Base-by-base conservation (phyloP, 169 alveolate species). In the Plasmodium yoelii region DNA sequence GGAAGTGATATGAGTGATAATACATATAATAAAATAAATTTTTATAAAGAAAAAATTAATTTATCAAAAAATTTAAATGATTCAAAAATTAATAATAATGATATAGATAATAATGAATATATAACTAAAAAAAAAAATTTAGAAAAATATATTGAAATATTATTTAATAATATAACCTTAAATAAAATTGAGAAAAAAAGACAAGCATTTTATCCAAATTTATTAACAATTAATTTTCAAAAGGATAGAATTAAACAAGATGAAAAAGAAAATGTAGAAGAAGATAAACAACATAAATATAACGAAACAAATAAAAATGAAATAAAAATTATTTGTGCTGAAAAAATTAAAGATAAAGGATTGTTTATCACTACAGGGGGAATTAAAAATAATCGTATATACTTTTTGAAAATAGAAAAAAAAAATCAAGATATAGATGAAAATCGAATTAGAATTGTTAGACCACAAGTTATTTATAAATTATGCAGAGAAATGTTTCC, bases 11-110 rank as follows among this genome's bases (percentile, higher is more conserved):
- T 77, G 51, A 63, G 77, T 2, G 80, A 77, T 12, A 51, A 24
- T 42, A 39, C 67, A 56, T 77, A 64, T 19, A 69, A 77, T 2
- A 63, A 77, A 64, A 77, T 77, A 63, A 77, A 51, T 44, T 77
- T 77, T 46, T 77, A 77, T 56, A 77, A 75, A 77, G 65, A 77
- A 2, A 77, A 63, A 64, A 77, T 77, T 42, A 63, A 15, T 34
- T 46, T 77, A 15, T 63, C 88, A 9, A 63, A 44, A 34, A 13
- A 46, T 34, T 22, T 57, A 24, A 46, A 77, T 8, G 77, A 63
- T 0, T 18, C 6, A 22, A 12, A 10, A n/a, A n/a, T 34, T 1
- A 39, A 47, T 3, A 51, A 64, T n/a, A n/a, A 75, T 19, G 34
- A 59, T n/a, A 34, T 18, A 1, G 55, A 63, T 18, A 42, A 28